Percentiles rank a stretch among this genome's conserved stretches.
Conservation (phyloP, 2,329 filamentous ascomycete genomes). For the Atkinsonella hypoxylon region DNA sequence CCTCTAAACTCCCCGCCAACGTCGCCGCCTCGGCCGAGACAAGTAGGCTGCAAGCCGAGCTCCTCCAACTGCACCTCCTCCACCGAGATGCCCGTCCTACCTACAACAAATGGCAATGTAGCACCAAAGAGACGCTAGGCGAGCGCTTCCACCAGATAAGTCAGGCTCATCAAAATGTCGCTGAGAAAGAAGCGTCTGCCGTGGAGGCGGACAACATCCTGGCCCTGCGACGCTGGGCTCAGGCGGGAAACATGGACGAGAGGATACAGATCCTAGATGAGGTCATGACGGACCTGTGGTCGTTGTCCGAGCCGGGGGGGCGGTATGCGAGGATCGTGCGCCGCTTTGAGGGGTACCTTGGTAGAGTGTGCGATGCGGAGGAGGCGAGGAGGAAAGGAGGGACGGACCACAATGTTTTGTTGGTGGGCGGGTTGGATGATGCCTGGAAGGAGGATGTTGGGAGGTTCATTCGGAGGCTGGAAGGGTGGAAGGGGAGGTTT, state of each 20-base stretch:
- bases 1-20: slow-evolving; percentile 49
- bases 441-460: slow-evolving; percentile 48
- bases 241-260: slow-evolving; percentile 32
- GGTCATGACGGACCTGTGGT: slow-evolving; percentile 45
- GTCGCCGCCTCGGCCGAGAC: slow-evolving; percentile 47
- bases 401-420: slow-evolving; percentile 23
- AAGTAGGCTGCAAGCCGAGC: slow-evolving; percentile 47
- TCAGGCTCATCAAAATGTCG: slow-evolving; percentile 21
- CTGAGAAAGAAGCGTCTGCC: slow-evolving; percentile 27
- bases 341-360: slow-evolving; percentile 49
- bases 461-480: slow-evolving; percentile 39
- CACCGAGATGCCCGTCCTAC: slow-evolving; percentile 40
- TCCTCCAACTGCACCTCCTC: slow-evolving; percentile 53
- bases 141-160: slow-evolving; percentile 30
- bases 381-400: slow-evolving; percentile 26
- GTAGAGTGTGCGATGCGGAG: slow-evolving; percentile 33
- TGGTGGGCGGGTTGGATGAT: slow-evolving; percentile 42
- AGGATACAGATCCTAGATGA: slow-evolving; percentile 46
- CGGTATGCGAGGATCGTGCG: slow-evolving; percentile 42
- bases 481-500: slow-evolving; percentile 39
- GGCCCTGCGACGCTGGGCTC: slow-evolving; percentile 40
- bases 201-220: slow-evolving; percentile 38
- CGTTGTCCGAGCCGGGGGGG: slow-evolving; percentile 41
- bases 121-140: slow-evolving; percentile 38
- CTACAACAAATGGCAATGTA: slow-evolving; percentile 40